Base-by-base conservation (phyloP, 2,329 filamentous ascomycete genomes). In the Alternaria viburni region DNA sequence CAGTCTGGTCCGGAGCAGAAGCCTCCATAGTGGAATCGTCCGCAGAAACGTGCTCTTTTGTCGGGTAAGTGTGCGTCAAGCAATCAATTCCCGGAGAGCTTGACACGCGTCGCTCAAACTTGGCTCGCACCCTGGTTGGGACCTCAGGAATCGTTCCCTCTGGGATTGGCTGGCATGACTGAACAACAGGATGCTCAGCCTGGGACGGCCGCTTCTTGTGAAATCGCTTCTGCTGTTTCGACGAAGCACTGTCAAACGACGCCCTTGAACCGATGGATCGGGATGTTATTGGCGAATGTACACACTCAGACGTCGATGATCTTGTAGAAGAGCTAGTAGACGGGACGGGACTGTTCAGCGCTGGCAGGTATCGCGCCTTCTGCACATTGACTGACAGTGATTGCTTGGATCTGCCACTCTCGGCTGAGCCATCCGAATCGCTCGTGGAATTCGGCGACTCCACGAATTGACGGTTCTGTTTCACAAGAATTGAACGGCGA, bases 71-170 rank as follows among this genome's bases (percentile, higher is more conserved):
- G 9, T 72, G 74, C 12, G 77, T 78, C 47, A 81, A 66, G 57
- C 74, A 78, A 21, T 78, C 77, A 69, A 80, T 77, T 7, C 71
- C 76, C 13, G 80, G 79, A 7, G 74, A 69, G 28, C 69, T 62
- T 7, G 77, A 77, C 15, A 81, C 64, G 15, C 79, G 76, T 46
- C 76, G 69, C n/a, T 74, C 73, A 57, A 81, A 81, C 25, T 77
- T 75, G 26, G 69, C 68, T 41, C 72, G 72, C n/a, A 81, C 67
- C 47, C 78, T 70, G 15, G 69, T 69, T 11, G 79, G 79, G 8
- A 81, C 71, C 21, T 65, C 67, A 21, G 79, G 76, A 54, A 81
- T 77, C 17, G 68, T 71, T 25, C 70, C 70, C 60, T 77, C 73
- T 21, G 68, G 62, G 57, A 76, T 70, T 49, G 72, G 70, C 50